Evolutionary conservation across 192 early-diverging fungal genomes (phyloP), one percentile per base, ranked within the genome.

Genomic region (Chytriomyces sp.): DNA sequence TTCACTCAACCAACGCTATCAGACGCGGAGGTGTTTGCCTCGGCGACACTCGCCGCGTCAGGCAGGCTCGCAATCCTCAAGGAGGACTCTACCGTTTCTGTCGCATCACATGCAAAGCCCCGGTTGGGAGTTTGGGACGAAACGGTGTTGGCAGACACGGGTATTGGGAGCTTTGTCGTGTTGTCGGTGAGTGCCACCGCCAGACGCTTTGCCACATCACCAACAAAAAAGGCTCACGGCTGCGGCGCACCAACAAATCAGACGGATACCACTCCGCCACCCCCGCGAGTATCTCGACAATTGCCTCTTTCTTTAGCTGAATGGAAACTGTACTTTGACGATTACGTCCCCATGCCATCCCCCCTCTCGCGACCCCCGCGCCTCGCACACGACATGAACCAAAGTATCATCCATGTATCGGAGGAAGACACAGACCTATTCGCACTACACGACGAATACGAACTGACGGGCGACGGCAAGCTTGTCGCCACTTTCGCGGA

Each of bases 181-280:
- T 33, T 74, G 32, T 65, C 62, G 17, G 64, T 66, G 30, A 52
- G 64, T 52, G 19, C 22, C 56, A 10, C 41, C 10, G 41, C 44
- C 44, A 14, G 17, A 14, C 44, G 0, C 22, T 49, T 49, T 49
- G 14, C 2, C 44, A n/a, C 22, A 14, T 49, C 44, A n/a, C 1
- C 44, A 49, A 14, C n/a, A n/a, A n/a, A n/a, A n/a, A n/a, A n/a
- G n/a, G n/a, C n/a, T n/a, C n/a, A n/a, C n/a, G n/a, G n/a, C n/a
- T n/a, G n/a, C n/a, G n/a, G n/a, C n/a, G n/a, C 36, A 14, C 8
- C n/a, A n/a, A n/a, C n/a, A n/a, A n/a, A n/a, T 52, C 31, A 66
- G 64, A 74, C 73, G 5, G 73, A 74, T 37, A 74, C 73, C 22
- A 73, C 72, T 34, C 72, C 72, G 8, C 72, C 72, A 17, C 72